Evolutionary conservation across 1,284 basidiomycete species (phyloP).

Genomic region (Microbotryum intermedium): DNA sequence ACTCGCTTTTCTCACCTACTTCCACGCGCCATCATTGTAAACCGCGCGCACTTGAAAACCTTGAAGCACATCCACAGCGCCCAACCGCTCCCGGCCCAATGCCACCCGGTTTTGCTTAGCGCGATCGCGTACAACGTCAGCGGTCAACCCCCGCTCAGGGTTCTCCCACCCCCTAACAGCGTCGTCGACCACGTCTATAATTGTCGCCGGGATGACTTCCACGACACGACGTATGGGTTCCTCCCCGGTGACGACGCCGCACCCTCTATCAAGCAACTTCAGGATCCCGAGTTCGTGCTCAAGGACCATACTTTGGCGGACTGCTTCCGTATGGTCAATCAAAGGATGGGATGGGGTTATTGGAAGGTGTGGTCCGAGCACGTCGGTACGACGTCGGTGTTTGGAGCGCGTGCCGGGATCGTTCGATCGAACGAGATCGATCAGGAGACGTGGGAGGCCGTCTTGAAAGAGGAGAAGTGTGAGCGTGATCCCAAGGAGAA

Average conservation of each 20-base stretch:
- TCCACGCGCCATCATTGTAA: constrained; percentile 13
- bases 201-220: constrained; percentile 2
- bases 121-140: constrained; percentile 5
- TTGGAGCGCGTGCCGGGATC: constrained; percentile 3
- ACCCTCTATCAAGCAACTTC: background rate
- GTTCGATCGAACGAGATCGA: background rate
- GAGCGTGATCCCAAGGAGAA: too few species aligned
- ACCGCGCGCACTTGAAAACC: constrained; percentile 4
- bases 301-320: too few species aligned
- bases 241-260: background rate
- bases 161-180: constrained; percentile 12
- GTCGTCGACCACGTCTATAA: constrained; percentile 21
- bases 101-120: constrained; percentile 18
- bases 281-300: background rate
- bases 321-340: too few species aligned
- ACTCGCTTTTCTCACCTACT: constrained; percentile 11
- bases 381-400: constrained; percentile 12
- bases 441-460: constrained; percentile 1
- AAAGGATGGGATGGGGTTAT: too few species aligned
- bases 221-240: background rate
- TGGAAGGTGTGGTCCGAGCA: background rate
- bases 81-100: constrained; percentile 2
- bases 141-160: constrained; percentile 1
- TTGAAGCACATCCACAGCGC: background rate
- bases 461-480: constrained; percentile 10